These are phyloP conservation scores for Platismatia glauca DNA, from an alignment of 495 filamentous ascomycete species.

Conservation along the genomic window DNA sequence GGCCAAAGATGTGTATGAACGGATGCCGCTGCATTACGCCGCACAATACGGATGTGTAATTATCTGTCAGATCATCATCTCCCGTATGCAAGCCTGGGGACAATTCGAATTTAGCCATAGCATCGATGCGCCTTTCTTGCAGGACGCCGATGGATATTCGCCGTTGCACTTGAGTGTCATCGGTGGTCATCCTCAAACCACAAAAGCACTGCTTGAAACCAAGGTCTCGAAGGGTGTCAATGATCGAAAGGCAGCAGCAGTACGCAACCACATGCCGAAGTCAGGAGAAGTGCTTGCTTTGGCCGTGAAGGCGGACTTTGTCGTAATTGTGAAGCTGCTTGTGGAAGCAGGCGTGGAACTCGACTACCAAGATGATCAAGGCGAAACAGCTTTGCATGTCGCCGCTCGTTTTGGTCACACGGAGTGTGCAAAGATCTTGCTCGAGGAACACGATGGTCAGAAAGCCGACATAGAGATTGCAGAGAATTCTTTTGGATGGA, in stretches of 20 bases:
- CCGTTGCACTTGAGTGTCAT: constrained; percentile 89
- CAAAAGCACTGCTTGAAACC: constrained; percentile 65
- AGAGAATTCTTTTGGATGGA: constrained; percentile 87
- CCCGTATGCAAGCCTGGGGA: constrained; percentile 78
- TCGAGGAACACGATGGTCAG: constrained; percentile 59
- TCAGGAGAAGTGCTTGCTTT: constrained; percentile 86
- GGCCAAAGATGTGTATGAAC: constrained; percentile 67
- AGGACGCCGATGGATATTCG: constrained; percentile 85
- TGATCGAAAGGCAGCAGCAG: constrained; percentile 49
- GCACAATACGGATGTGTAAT: constrained; percentile 88
- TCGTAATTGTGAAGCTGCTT: constrained; percentile 70
- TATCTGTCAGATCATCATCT: constrained; percentile 79
- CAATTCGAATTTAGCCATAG: constrained; percentile 76
- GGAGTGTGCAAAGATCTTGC: constrained; percentile 64
- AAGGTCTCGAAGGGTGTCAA: constrained; percentile 60
- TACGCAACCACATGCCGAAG: constrained; percentile 61
- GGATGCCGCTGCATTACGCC: constrained; percentile 87
- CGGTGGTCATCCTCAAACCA: constrained; percentile 80
- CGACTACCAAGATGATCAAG: constrained; percentile 86
- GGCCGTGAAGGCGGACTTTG: constrained; percentile 77
- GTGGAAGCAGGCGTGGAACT: constrained; percentile 88
- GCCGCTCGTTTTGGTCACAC: constrained; percentile 82
- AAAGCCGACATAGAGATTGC: constrained; percentile 66
- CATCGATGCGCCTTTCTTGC: constrained; percentile 78
- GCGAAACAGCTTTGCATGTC: constrained; percentile 89